These are phyloP conservation scores for Magnaporthiopsis poae DNA, from an alignment of 2,329 filamentous ascomycete species.

Conservation along the genomic window DNA sequence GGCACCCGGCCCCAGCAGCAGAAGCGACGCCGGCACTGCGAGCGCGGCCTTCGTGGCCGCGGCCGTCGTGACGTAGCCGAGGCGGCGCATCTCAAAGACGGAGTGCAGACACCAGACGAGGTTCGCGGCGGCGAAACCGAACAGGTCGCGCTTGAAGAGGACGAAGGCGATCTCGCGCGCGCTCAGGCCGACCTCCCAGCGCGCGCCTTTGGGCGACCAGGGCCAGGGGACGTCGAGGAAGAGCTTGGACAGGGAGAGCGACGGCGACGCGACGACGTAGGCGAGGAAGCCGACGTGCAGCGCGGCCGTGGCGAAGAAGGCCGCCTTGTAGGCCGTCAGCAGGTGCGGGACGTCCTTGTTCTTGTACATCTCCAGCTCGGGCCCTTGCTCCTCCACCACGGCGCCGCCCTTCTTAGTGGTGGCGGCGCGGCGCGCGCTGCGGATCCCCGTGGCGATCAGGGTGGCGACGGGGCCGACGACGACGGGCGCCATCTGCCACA, in stretches of 20 bases:
- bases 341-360: conserved; percentile 4
- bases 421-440: too few species aligned
- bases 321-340: background rate
- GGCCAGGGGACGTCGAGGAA: background rate
- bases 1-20: conserved; percentile 3
- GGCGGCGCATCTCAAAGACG: conserved; percentile 5
- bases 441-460: too few species aligned
- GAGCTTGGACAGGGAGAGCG: background rate
- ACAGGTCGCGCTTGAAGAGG: conserved; percentile 4
- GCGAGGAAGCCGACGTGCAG: background rate
- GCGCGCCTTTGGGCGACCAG: background rate
- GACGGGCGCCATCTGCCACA: conserved; percentile 14
- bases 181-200: background rate
- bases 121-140: background rate
- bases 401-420: too few species aligned
- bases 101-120: conserved; percentile 5
- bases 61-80: conserved; percentile 3
- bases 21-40: background rate
- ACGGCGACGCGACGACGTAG: background rate
- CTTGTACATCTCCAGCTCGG: background rate
- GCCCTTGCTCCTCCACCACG: too few species aligned
- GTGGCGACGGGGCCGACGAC: conserved; percentile 6
- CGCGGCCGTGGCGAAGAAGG: background rate
- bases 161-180: background rate
- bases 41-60: background rate